Evolutionary conservation across 2,329 filamentous ascomycete species (phyloP).

Genomic region (Hypoxylon sp.): DNA sequence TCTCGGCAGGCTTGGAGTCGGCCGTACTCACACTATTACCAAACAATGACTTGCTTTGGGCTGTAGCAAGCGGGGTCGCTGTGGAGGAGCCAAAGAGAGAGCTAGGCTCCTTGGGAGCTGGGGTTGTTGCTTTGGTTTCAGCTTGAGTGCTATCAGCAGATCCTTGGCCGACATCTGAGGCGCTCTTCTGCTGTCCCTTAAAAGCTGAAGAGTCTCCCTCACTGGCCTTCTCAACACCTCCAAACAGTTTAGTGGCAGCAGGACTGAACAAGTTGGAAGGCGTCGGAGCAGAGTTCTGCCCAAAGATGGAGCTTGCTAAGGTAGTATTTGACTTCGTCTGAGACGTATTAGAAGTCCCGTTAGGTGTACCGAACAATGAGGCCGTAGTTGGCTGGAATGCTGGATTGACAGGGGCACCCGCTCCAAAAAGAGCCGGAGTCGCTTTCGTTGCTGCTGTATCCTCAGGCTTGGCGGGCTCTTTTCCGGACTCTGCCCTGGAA

Average conservation of each 20-base stretch:
- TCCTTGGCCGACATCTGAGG: conserved; percentile 10
- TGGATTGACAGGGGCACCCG: conserved; percentile 26
- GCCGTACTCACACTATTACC: conserved; percentile 29
- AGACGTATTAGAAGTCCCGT: conserved; percentile 32
- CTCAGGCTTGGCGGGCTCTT: conserved; percentile 54
- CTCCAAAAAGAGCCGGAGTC: conserved; percentile 44
- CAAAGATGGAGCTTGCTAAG: conserved; percentile 46
- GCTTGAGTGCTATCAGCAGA: conserved; percentile 15
- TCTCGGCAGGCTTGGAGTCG: conserved; percentile 24
- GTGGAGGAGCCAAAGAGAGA: conserved; percentile 30
- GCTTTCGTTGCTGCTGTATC: conserved; percentile 52
- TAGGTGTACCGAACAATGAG: conserved; percentile 46
- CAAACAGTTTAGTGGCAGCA: conserved; percentile 36
- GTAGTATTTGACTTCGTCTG: conserved; percentile 44
- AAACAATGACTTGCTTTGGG: conserved; percentile 40
- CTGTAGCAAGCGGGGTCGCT: conserved; percentile 34
- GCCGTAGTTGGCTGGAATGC: conserved; percentile 29
- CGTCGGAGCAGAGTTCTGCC: conserved; percentile 40
- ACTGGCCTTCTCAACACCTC: conserved; percentile 25
- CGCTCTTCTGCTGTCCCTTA: conserved; percentile 37
- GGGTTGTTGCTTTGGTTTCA: conserved; percentile 30
- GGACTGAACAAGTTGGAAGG: conserved; percentile 42
- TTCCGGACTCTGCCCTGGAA: conserved; percentile 26
- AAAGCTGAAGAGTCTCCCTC: conserved; percentile 27
- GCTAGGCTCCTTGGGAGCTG: conserved; percentile 27